Percentiles rank a stretch among this genome's conserved stretches.
Evolutionary conservation across 257 asterid species (phyloP).

Genomic region (Avicennia marina): DNA sequence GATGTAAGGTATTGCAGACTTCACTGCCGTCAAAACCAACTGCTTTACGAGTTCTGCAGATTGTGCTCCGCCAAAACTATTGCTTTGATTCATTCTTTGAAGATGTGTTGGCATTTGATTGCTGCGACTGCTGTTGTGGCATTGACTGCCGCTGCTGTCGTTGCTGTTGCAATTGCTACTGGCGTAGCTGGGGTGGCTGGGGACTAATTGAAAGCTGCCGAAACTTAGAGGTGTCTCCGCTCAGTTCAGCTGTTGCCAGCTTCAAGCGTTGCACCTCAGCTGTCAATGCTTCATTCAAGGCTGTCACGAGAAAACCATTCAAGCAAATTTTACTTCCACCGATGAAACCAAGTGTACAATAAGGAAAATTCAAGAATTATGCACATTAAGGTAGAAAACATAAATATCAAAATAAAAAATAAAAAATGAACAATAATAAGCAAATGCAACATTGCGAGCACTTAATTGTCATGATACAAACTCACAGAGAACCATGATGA

Average conservation of each 20-base stretch:
- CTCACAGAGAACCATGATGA: no score
- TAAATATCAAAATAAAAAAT: no score
- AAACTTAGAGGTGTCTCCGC: slow-evolving; percentile 39
- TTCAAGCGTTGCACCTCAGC: slow-evolving; percentile 64
- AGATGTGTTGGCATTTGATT: slow-evolving; percentile 25
- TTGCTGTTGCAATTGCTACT: slow-evolving; percentile 34
- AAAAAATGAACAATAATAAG: no score
- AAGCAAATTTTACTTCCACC: not conserved
- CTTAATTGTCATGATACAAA: no score
- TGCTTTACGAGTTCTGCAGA: not conserved
- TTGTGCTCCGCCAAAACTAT: slow-evolving; percentile 6
- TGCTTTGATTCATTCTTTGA: slow-evolving; percentile 31
- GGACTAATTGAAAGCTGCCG: slow-evolving; percentile 47
- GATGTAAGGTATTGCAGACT: not conserved
- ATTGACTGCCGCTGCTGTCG: slow-evolving; percentile 27
- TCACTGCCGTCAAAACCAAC: not conserved
- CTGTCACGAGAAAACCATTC: slow-evolving; percentile 30
- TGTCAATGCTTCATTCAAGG: slow-evolving; percentile 56
- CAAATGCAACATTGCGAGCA: no score
- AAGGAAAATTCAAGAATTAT: no score
- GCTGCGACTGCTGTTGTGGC: slow-evolving; percentile 17
- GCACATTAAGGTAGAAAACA: no score
- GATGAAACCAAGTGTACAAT: not conserved
- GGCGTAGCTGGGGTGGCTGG: slow-evolving; percentile 41
- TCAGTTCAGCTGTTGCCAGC: slow-evolving; percentile 39